Conservation (phyloP, 2,329 filamentous ascomycete species). For the Aspergillus arachidicola region DNA sequence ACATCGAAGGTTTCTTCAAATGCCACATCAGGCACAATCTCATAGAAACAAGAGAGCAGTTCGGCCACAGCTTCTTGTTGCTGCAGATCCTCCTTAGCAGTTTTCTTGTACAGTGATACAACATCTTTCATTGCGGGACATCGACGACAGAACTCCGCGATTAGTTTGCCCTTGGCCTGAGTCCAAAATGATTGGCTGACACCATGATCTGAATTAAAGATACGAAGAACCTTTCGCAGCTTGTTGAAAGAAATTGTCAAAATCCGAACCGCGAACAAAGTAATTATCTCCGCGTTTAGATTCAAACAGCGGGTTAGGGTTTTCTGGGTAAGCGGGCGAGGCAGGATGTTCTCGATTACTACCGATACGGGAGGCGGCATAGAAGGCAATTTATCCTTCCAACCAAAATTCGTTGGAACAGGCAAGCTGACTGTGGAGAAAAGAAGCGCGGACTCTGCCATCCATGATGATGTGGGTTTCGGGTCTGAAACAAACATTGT, state of each 20-base stretch:
- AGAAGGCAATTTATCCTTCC: constrained; percentile 61
- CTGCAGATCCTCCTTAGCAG: constrained; percentile 68
- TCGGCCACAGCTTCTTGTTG: constrained; percentile 79
- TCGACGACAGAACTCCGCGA: constrained; percentile 74
- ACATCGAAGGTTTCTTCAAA: constrained; percentile 87
- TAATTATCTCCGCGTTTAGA: constrained; percentile 75
- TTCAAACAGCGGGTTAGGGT: constrained; percentile 77
- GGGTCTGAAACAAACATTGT: constrained; percentile 84
- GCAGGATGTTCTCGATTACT: constrained; percentile 83
- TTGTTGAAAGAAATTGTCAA: constrained; percentile 80
- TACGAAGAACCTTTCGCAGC: constrained; percentile 63
- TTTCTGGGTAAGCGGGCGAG: constrained; percentile 78
- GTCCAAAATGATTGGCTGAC: constrained; percentile 62
- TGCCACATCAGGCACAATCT: constrained; percentile 76
- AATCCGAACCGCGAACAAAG: constrained; percentile 80
- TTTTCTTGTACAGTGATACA: constrained; percentile 71
- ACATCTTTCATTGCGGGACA: constrained; percentile 83
- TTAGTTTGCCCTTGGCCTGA: constrained; percentile 67
- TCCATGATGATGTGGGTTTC: constrained; percentile 90
- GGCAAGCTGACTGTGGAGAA: constrained; percentile 78
- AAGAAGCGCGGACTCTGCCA: constrained; percentile 86
- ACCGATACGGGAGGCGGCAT: constrained; percentile 78
- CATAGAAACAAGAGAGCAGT: constrained; percentile 81
- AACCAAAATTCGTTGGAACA: constrained; percentile 72
- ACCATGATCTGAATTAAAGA: constrained; percentile 57